Evolutionary conservation across 1,284 basidiomycete genomes (phyloP), one percentile per base, ranked within the genome.

Genomic region (Moesziomyces parantarcticus): DNA sequence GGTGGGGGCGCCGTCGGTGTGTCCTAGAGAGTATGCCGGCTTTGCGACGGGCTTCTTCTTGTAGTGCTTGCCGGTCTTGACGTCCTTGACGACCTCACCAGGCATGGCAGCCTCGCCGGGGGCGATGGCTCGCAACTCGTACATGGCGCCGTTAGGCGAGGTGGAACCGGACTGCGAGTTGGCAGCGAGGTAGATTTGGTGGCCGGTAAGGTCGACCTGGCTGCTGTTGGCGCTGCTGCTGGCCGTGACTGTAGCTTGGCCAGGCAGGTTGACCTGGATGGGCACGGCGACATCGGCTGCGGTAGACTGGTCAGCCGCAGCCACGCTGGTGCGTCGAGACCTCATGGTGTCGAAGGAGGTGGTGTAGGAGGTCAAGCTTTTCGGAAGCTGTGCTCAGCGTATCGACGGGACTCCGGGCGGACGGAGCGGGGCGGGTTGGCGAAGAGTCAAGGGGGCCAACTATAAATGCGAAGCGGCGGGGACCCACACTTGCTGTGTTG

Each of bases 31-130:
- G 34, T 64, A 71, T 10, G 64, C 60, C 0, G 70, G 63, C 29
- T 67, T 72, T 21, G 52, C 45, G 13, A 63, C 55, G 7, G 67
- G 62, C 5, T 29, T 50, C 57, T 73, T 74, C 23, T 67, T 66
- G 65, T 77, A 77, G 40, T 76, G 76, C 43, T 74, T 71, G 48
- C 76, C 76, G 20, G 73, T 69, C 52, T 70, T 72, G 45, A 54
- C 43, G 58, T 77, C 76, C 56, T 63, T 65, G 45, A 77, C 56
- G 34, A 76, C 52, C n/a, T 74, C 66, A 23, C 61, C 60, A 2
- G 13, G 21, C 10, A 40, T 25, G 23, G 66, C 61, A 3, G 46
- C 26, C 7, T 69, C 64, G 39, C 60, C n/a, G 5, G 73, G 54
- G n/a, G 44, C 34, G 22, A 77, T 51, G 14, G 51, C 58, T 13